These are phyloP conservation scores for Didymella lethalis DNA, from an alignment of 2,329 filamentous ascomycete species.

Conservation along the genomic window DNA sequence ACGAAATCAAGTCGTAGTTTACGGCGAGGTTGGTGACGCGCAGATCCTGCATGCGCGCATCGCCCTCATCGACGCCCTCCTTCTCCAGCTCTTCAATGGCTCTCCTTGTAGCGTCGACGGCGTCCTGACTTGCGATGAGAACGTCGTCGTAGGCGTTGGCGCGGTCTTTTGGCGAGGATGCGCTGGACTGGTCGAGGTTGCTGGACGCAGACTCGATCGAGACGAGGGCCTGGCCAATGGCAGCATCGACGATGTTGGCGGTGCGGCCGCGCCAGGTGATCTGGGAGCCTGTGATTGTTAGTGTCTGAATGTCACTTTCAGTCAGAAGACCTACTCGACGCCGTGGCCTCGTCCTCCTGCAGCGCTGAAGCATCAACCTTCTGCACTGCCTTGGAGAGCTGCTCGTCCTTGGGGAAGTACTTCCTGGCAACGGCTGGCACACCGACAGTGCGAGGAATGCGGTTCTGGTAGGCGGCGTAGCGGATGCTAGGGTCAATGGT, in stretches of 20 bases:
- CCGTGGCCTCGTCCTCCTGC: conserved; percentile 58
- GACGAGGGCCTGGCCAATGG: conserved; percentile 84
- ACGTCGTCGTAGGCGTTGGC: conserved; percentile 91
- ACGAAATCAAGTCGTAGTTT: conserved; percentile 92
- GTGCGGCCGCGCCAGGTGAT: conserved; percentile 86
- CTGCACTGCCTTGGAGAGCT: conserved; percentile 72
- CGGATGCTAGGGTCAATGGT: conserved; percentile 93
- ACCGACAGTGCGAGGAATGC: conserved; percentile 83
- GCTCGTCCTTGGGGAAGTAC: conserved; percentile 74
- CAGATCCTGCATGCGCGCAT: conserved; percentile 87
- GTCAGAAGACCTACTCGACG: conserved; percentile 54
- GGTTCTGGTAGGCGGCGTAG: conserved; percentile 91
- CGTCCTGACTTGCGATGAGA: conserved; percentile 89
- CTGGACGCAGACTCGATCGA: conserved; percentile 67
- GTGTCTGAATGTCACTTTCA: neutral
- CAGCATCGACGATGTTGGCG: conserved; percentile 90
- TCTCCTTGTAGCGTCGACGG: conserved; percentile 89
- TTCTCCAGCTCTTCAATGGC: conserved; percentile 88
- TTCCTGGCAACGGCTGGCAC: conserved; percentile 80
- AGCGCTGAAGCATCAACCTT: conserved; percentile 67
- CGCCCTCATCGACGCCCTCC: conserved; percentile 84
- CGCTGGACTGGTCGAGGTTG: conserved; percentile 56
- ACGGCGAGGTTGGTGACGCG: conserved; percentile 93
- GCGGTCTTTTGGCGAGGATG: conserved; percentile 67
- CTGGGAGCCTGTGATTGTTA: conserved; percentile 57